phyloP scores from a whole-genome alignment of 2,329 filamentous ascomycete species.

The Cladophialophora psammophila region DNA sequence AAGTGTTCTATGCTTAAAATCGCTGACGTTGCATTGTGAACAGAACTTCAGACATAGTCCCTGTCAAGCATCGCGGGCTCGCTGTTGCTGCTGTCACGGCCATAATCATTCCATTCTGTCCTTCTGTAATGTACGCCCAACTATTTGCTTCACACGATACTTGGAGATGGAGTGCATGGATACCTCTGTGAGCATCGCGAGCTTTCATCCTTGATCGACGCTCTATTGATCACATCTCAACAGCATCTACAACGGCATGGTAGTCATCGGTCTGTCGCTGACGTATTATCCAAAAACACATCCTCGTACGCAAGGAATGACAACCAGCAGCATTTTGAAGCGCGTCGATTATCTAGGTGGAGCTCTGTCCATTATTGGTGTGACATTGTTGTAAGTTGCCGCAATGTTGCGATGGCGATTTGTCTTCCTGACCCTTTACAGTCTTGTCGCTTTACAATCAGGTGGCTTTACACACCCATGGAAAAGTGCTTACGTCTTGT shows the following conservation, averaged over 20 bases:
- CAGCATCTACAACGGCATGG: no score
- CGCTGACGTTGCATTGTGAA: not conserved
- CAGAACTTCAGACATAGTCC: conserved; percentile 36
- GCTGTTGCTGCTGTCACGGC: conserved; percentile 29
- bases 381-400: no score
- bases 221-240: no score
- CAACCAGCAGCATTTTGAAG: not conserved
- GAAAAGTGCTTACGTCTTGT: conserved; percentile 1
- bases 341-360: not conserved
- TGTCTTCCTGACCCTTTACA: not conserved
- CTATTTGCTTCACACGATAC: conserved; percentile 33
- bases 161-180: conserved; percentile 36
- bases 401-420: no score
- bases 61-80: conserved; percentile 31
- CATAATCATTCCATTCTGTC: conserved; percentile 31
- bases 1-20: not conserved
- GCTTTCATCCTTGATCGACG: no score
- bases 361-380: not conserved
- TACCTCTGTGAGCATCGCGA: not conserved
- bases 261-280: no score
- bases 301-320: not conserved
- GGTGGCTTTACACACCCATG: conserved; percentile 2
- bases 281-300: no score
- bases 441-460: not conserved
- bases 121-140: conserved; percentile 31